Base-by-base conservation (phyloP, 352 stramenopile genomes). In the Pythium periplocum region DNA sequence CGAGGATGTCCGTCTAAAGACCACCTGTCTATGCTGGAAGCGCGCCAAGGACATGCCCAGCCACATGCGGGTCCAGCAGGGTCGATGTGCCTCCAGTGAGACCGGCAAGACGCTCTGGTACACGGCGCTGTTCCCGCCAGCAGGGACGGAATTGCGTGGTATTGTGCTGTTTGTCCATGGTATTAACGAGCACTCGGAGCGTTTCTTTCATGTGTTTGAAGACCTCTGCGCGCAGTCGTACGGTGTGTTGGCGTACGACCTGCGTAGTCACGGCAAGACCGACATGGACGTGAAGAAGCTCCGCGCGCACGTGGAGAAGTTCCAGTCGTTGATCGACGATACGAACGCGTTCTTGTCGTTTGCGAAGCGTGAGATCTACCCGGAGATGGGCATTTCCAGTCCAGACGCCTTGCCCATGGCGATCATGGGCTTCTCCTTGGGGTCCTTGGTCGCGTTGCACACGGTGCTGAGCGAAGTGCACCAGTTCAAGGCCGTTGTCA, bases 141-240 rank as follows among this genome's bases (percentile, higher is more conserved):
- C 43, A n/a, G 8, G 8, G 9, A 30, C 43, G 17, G 9, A 11
- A 6, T 30, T 48, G 43, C 43, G 43, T 48, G 43, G 43, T 2
- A n/a, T 48, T 11, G 9, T 48, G 43, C 43, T 48, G 9, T 8
- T 64, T 43, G 1, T 64, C 33, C 59, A 66, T 26, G 59, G 59
- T 11, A 51, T 66, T 3, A 54, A 62, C 48, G 59, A 66, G 41
- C 53, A 66, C 39, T 61, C 42, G 30, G 54, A 51, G 45, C 59
- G 59, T 9, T 66, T 49, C 45, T 57, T 66, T 4, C 53, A 66
- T 36, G 32, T 62, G 11, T 61, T 62, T 45, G 48, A 61, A 32
- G 59, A 1, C 12, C 10, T 62, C 2, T 57, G 48, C 43, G 44
- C 2, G 0, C 46, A 57, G 53, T 43, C 30, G 31, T 58, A 56